Percentiles rank a stretch among this genome's conserved stretches.
Conservation (phyloP, 768 basidiomycete genomes). For the Russula dissimulans region DNA sequence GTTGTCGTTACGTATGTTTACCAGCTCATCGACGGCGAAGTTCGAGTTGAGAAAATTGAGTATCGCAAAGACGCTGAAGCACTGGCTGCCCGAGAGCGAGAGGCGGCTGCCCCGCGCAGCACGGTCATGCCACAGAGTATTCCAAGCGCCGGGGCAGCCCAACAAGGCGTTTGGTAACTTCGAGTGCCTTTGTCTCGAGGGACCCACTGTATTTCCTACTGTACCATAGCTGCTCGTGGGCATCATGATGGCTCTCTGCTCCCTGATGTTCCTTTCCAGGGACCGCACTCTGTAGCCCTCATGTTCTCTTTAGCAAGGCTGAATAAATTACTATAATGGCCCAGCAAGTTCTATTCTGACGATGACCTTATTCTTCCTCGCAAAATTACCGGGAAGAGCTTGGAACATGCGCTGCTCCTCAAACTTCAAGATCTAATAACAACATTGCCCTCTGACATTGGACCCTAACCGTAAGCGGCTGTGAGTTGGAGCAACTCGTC, state of each 20-base stretch:
- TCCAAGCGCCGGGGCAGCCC: slow-evolving; percentile 32
- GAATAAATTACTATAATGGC: neutral
- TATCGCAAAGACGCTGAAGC: slow-evolving; percentile 56
- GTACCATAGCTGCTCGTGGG: neutral
- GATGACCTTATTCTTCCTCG: neutral
- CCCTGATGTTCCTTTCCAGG: neutral
- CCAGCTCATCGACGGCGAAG: slow-evolving; percentile 88
- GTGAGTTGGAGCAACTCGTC: no score
- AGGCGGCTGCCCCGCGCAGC: slow-evolving; percentile 31
- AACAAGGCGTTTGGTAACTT: slow-evolving; percentile 28
- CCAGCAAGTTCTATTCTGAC: neutral
- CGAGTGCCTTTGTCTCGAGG: neutral
- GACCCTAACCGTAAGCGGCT: no score
- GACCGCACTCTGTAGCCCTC: neutral
- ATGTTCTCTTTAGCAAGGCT: neutral
- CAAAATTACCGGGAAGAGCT: neutral
- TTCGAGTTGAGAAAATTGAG: slow-evolving; percentile 87
- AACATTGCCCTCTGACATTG: no score
- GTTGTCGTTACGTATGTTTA: slow-evolving; percentile 98
- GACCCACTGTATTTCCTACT: neutral
- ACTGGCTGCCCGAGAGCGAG: slow-evolving; percentile 27
- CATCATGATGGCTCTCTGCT: neutral
- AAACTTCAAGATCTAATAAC: no score
- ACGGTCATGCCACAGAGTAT: slow-evolving; percentile 44
- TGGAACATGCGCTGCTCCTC: no score